Base-by-base conservation (phyloP, 2,329 filamentous ascomycete species). In the Zymoseptoria passerinii region DNA sequence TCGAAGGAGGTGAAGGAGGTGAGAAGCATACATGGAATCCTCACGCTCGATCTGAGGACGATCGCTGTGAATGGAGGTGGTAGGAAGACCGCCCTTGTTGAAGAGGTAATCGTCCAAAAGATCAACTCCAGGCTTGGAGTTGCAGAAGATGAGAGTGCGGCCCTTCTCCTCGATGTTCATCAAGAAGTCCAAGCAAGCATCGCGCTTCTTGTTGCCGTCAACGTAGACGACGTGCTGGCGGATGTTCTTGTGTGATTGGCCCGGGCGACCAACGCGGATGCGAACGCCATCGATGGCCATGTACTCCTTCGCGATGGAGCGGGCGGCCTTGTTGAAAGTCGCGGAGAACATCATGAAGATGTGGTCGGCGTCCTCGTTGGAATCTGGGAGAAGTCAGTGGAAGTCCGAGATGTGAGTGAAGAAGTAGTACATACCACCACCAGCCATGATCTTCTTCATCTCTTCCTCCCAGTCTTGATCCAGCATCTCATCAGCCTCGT, bases 401-500 rank as follows among this genome's bases (percentile, higher is more conserved):
- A 51, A 50, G 50, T 54, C 19, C 8, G 7, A 44, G 19, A 50
- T 16, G 56, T 29, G 40, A n/a, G 13, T 27, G 13, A 44, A 28
- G 28, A 44, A 28, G 19, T 4, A 35, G 16, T 53, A 76, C 83
- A 76, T 81, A 92, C 91, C 90, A 68, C 88, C 88, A 61, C 90
- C 91, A 53, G 80, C 79, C 73, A 97, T 85, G 59, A 97, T 88
- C 67, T 83, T 84, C 50, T 80, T 80, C 60, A 97, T 80, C 3
- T 92, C 85, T 0, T 84, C 80, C 48, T 87, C 81, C 90, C 94
- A 97, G 67, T 92, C 89, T 1, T 78, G 71, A 2, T 80, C 72
- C 0, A 99, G 81, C 80, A 99, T 86, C 76, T 99, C 92, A 70
- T 99, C 94, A 0, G 94, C 94, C 71, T 99, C 94, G 60, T 97